A percentile compares a stretch with the other conserved stretches of the same genome.
Evolutionary conservation across 257 asterid species (phyloP).

Genomic region (Nicotiana tomentosiformis): DNA sequence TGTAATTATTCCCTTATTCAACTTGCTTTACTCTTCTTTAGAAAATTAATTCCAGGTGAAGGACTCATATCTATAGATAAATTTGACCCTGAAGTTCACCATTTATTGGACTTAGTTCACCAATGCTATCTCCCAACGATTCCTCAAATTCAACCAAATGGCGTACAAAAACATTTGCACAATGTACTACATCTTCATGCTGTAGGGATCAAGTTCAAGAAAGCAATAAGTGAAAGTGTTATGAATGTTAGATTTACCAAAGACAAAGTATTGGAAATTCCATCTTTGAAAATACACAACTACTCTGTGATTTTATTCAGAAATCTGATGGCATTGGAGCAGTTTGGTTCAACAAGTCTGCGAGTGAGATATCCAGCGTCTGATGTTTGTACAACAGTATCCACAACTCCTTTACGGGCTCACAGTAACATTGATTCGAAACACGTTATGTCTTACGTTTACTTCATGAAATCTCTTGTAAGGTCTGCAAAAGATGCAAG

Average conservation of each 20-base stretch:
- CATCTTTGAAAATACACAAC: conserved; percentile 27
- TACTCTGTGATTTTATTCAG: conserved; percentile 35
- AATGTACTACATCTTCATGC: conserved; percentile 20
- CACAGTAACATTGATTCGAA: conserved; percentile 16
- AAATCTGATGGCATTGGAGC: conserved; percentile 51
- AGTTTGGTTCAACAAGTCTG: conserved; percentile 6
- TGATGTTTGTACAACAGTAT: too few relatives aligned
- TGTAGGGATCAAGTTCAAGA: conserved; percentile 29
- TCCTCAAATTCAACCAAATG: conserved; percentile 13
- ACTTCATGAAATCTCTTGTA: conserved; percentile 34
- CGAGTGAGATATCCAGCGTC: too few relatives aligned
- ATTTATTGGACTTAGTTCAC: conserved; percentile 45
- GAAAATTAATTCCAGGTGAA: conserved; percentile 26
- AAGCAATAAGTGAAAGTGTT: conserved; percentile 13
- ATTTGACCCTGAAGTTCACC: conserved; percentile 26
- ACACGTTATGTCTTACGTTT: conserved; percentile 28
- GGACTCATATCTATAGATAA: background rate
- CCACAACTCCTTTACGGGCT: too few relatives aligned
- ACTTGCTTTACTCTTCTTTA: conserved; percentile 39
- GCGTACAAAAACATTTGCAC: background rate
- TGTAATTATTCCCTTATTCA: conserved; percentile 26
- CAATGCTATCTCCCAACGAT: conserved; percentile 37
- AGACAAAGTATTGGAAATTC: conserved; percentile 27
- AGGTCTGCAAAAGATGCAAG: conserved; percentile 27
- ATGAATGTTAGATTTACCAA: conserved; percentile 20